Evolutionary conservation across 345 rosid genomes (phyloP).

Genomic region (Sisymbrium altissimum): DNA sequence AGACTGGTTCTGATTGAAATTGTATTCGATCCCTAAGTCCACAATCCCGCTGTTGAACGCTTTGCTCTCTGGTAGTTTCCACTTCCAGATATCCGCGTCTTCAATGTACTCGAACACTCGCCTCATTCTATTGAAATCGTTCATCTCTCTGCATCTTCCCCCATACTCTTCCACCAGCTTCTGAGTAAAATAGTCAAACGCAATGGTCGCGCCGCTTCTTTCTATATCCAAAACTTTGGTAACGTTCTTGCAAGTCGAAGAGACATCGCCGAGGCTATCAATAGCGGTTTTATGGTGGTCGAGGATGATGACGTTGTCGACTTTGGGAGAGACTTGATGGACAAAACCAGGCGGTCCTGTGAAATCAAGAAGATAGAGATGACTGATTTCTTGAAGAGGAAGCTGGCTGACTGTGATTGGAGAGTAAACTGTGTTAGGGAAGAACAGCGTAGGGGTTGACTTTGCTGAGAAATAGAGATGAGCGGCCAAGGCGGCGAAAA

Average conservation of each 20-base stretch:
- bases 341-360: slow-evolving; percentile 64
- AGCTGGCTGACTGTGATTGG: slow-evolving; percentile 53
- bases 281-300: slow-evolving; percentile 76
- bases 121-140: slow-evolving; percentile 44
- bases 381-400: slow-evolving; percentile 52
- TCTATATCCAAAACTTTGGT: slow-evolving; percentile 48
- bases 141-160: slow-evolving; percentile 7
- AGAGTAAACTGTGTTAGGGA: slow-evolving; percentile 66
- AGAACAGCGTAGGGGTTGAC: slow-evolving; percentile 47
- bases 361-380: slow-evolving; percentile 73
- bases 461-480: slow-evolving; percentile 64
- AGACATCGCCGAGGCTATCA: slow-evolving; percentile 39
- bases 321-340: slow-evolving; percentile 45
- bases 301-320: slow-evolving; percentile 50
- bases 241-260: slow-evolving; percentile 42
- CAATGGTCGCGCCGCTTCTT: slow-evolving; percentile 80
- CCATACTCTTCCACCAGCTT: slow-evolving; percentile 33
- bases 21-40: slow-evolving; percentile 51
- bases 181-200: slow-evolving; percentile 63
- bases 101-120: slow-evolving; percentile 63
- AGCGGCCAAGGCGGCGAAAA: slow-evolving; percentile 71
- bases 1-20: slow-evolving; percentile 41
- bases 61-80: slow-evolving; percentile 64
- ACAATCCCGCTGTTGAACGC: slow-evolving; percentile 70
- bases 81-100: slow-evolving; percentile 74